phyloP scores from a whole-genome alignment of 805 yeast genomes.

The Candida peoriensis region DNA sequence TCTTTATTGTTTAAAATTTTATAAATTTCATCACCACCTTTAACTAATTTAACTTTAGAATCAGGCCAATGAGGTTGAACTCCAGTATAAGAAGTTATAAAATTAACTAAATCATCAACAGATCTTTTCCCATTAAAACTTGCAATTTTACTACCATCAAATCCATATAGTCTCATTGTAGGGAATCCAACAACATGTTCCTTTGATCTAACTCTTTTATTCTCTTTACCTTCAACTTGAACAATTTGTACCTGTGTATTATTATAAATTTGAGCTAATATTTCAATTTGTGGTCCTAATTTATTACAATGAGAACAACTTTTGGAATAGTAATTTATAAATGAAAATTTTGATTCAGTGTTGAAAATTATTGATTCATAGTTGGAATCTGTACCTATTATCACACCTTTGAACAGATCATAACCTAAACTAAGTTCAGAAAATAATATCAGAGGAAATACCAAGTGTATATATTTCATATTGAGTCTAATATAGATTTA shows the following conservation, averaged over 20 bases:
- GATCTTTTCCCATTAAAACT: conserved; percentile 32
- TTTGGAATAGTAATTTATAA: conserved; percentile 34
- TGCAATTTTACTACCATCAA: conserved; percentile 35
- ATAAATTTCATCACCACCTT: conserved; percentile 14
- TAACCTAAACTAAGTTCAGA: no score
- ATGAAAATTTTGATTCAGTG: conserved; percentile 18
- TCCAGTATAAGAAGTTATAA: conserved; percentile 29
- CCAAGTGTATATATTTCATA: no score
- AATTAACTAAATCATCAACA: conserved; percentile 28
- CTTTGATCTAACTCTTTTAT: conserved; percentile 30
- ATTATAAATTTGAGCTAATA: conserved; percentile 39
- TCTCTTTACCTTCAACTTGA: conserved; percentile 30
- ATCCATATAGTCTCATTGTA: conserved; percentile 39
- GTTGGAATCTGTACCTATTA: conserved; percentile 20
- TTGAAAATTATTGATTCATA: conserved; percentile 15
- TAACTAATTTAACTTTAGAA: conserved; percentile 8
- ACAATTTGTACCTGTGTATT: conserved; percentile 31
- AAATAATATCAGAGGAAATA: no score
- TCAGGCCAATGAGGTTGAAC: conserved; percentile 29
- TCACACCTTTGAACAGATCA: conserved; percentile 16
- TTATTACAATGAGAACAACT: conserved; percentile 42
- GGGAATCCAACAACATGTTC: conserved; percentile 45
- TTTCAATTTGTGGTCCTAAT: conserved; percentile 40
- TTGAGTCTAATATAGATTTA: no score
- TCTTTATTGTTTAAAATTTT: conserved; percentile 2